Percentiles rank a stretch among this genome's conserved stretches.
Evolutionary conservation across 176 grass and related monocot genomes (phyloP).

Genomic region (Otatea glauca): DNA sequence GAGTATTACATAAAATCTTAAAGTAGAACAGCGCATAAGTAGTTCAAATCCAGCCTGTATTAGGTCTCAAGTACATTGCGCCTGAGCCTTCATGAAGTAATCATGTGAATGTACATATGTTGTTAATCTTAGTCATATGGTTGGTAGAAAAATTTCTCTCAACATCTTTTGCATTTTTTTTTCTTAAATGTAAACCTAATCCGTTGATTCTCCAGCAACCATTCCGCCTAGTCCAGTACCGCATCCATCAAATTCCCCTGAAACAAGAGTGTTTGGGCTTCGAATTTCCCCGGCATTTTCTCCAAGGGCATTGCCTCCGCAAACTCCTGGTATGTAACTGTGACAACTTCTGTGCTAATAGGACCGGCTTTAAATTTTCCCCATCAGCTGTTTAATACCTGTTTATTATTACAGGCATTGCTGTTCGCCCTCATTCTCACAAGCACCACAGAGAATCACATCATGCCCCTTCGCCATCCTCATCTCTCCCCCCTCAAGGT

Average conservation of each 20-base stretch:
- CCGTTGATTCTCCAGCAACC: conserved; percentile 41
- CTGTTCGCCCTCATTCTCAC: conserved; percentile 30
- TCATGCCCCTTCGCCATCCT: conserved; percentile 54
- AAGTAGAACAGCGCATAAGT: neutral
- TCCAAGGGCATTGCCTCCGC: conserved; percentile 47
- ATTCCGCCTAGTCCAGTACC: conserved; percentile 45
- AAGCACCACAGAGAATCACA: conserved; percentile 58
- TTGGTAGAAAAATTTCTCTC: conserved; percentile 7
- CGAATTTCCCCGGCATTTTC: conserved; percentile 55
- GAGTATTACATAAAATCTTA: conserved; percentile 13
- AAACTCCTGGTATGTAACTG: conserved; percentile 62
- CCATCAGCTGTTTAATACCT: conserved; percentile 14
- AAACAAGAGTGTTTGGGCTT: conserved; percentile 41
- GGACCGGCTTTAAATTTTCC: conserved; percentile 26
- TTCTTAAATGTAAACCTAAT: neutral
- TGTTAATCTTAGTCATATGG: neutral
- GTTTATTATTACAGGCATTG: conserved; percentile 50
- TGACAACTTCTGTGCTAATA: conserved; percentile 11
- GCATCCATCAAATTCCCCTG: conserved; percentile 46
- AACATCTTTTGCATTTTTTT: conserved; percentile 25
- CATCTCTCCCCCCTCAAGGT: conserved; percentile 63
- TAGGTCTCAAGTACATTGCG: neutral
- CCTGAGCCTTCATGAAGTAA: conserved; percentile 17
- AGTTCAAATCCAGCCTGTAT: neutral
- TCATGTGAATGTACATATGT: conserved; percentile 5